phyloP scores from a whole-genome alignment of 192 early-diverging fungal species.

The Jimgerdemannia lactiflua region DNA sequence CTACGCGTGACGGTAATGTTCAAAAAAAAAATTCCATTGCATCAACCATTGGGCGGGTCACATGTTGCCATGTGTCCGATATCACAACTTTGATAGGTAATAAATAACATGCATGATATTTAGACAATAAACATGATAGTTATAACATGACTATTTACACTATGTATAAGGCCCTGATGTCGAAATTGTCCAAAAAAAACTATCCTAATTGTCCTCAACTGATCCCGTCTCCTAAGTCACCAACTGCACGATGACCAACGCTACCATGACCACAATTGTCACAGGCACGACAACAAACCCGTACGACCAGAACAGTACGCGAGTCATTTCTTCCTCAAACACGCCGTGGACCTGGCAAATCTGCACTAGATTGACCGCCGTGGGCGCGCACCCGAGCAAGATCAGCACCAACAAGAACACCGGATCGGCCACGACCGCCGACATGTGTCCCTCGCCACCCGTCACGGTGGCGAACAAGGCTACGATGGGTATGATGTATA shows the following conservation, averaged over 20 bases:
- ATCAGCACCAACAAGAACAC: constrained; percentile 62
- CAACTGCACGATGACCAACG: constrained; percentile 23
- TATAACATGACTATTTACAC: too few relatives aligned
- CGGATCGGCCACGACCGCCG: constrained; percentile 57
- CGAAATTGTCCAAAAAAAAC: too few relatives aligned
- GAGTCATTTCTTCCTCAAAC: constrained; percentile 66
- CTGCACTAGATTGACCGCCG: constrained; percentile 71
- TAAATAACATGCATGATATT: too few relatives aligned
- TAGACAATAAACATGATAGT: too few relatives aligned
- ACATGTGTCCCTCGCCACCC: not conserved
- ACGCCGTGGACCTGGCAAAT: constrained; percentile 65
- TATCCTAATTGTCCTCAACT: not conserved
- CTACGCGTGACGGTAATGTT: too few relatives aligned
- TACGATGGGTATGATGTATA: constrained; percentile 36
- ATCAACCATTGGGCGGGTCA: too few relatives aligned
- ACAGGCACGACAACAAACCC: constrained; percentile 41
- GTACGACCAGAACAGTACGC: constrained; percentile 69
- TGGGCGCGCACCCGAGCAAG: constrained; percentile 60
- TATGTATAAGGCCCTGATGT: too few relatives aligned
- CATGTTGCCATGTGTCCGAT: too few relatives aligned
- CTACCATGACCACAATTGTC: constrained; percentile 20
- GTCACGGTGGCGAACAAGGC: constrained; percentile 12
- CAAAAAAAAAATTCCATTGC: too few relatives aligned
- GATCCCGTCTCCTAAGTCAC: not conserved
- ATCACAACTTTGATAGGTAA: too few relatives aligned